Evolutionary conservation across 2,329 filamentous ascomycete species (phyloP), one percentile per base, ranked within the genome.

Genomic region (Leptographium wingfieldii): DNA sequence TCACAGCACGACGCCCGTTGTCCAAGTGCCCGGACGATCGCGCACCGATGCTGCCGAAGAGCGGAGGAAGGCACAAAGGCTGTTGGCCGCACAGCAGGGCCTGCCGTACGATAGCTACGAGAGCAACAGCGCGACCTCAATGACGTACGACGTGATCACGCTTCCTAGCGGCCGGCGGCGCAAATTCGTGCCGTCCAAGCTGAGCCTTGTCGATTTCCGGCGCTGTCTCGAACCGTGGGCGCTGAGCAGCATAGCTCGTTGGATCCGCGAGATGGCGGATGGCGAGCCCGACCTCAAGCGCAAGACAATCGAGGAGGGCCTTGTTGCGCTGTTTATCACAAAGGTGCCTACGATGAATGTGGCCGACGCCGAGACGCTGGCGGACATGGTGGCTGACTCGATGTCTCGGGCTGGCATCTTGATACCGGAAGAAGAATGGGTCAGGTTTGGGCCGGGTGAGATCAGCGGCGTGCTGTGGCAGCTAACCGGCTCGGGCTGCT

Each of bases 331-430:
- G 7, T 97, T 99, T 71, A 95, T 90, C 1, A 83, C 89, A 73
- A 97, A 96, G 72, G 91, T 99, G 0, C 92, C 94, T 0, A 99
- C 91, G 0, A 96, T 99, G 90, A 97, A 99, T 67, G 92, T 94
- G 51, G 92, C 92, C 6, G 95, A 99, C 76, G 94, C 94, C 0
- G 94, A 99, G 70, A 87, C 86, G 1, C 77, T 99, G 57, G 90
- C 89, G 63, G 81, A 83, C 61, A 84, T 83, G 49, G 88, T 96
- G 0, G 85, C 95, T 2, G 78, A 84, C 59, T 82, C 86, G 55
- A 94, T 99, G 89, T 82, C 92, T 65, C 80, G 82, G 29, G 84
- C 86, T 10, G 86, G 85, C 48, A 89, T 90, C 12, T 75, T 99
- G 38, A 77, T 95, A 5, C 85, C 86, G 16, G 92, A 96, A 40